Evolutionary conservation across 176 grass and related monocot species (phyloP).

Genomic region (Carex scoparia): DNA sequence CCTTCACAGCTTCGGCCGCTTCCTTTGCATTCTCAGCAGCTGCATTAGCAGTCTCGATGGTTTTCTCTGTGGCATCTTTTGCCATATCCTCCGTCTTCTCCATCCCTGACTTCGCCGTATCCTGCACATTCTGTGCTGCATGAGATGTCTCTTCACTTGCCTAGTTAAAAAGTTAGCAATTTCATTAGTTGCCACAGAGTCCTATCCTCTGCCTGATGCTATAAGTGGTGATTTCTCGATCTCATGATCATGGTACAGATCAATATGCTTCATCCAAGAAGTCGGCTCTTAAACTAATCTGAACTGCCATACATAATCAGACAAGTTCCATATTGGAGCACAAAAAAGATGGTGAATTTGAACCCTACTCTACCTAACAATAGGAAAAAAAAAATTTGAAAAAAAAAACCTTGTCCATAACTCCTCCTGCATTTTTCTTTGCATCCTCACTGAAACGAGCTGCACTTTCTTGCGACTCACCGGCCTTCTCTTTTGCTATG

Average conservation of each 20-base stretch:
- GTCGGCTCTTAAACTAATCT: neutral
- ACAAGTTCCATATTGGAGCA: neutral
- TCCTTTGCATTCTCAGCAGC: constrained; percentile 49
- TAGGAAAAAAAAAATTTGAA: neutral
- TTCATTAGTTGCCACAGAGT: neutral
- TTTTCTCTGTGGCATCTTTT: constrained; percentile 40
- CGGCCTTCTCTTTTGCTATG: neutral
- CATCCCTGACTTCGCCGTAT: constrained; percentile 21
- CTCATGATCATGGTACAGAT: neutral
- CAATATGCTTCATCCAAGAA: neutral
- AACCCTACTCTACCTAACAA: too few relatives aligned
- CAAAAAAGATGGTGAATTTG: too few relatives aligned
- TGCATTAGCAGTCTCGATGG: constrained; percentile 37
- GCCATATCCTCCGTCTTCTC: constrained; percentile 38
- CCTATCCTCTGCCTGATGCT: constrained; percentile 6
- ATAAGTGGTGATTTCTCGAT: neutral
- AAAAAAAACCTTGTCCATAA: constrained; percentile 1
- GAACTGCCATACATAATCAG: neutral
- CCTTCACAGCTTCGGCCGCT: constrained; percentile 40
- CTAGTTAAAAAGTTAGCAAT: constrained; percentile 15
- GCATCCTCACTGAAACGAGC: neutral
- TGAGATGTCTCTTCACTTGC: constrained; percentile 15
- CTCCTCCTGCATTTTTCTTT: constrained; percentile 15
- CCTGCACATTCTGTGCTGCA: neutral
- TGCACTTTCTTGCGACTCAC: neutral